These are phyloP conservation scores for Usnea hakonensis DNA, from an alignment of 495 filamentous ascomycete genomes.

Conservation along the genomic window DNA sequence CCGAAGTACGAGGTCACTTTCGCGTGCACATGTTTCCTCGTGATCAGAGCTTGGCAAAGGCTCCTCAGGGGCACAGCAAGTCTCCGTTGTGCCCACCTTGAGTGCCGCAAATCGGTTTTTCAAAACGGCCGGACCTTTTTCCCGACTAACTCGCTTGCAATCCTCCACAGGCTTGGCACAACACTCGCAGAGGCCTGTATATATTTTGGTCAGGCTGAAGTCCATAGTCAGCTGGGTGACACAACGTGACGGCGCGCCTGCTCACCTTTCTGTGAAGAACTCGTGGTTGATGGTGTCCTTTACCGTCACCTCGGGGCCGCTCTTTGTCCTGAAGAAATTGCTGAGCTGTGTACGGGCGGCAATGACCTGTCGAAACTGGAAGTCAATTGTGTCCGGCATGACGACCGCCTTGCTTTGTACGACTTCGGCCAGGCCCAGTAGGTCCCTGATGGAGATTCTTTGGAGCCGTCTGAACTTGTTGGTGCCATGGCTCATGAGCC, in stretches of 20 bases:
- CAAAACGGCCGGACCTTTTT: not conserved
- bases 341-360: conserved; percentile 22
- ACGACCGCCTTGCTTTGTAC: conserved; percentile 18
- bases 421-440: conserved; percentile 14
- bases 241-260: too few species aligned
- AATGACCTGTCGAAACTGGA: conserved; percentile 26
- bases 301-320: not conserved
- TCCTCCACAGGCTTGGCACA: conserved; percentile 19
- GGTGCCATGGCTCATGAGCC: conserved; percentile 22
- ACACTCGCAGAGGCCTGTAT: conserved; percentile 19
- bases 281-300: conserved; percentile 21
- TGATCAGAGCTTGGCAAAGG: not conserved
- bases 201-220: conserved; percentile 22
- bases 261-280: conserved; percentile 24
- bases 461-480: not conserved
- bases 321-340: conserved; percentile 20
- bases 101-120: conserved; percentile 3
- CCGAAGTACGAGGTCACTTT: not conserved
- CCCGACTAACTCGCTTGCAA: not conserved
- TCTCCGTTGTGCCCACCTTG: not conserved
- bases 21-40: not conserved
- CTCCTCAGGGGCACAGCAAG: not conserved
- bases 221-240: not conserved
- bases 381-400: conserved; percentile 25
- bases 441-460: conserved; percentile 20